A percentile compares a stretch with the other conserved stretches of the same genome.
Evolutionary conservation across 2,329 filamentous ascomycete species (phyloP).

Genomic region (Ampelomyces quisqualis): DNA sequence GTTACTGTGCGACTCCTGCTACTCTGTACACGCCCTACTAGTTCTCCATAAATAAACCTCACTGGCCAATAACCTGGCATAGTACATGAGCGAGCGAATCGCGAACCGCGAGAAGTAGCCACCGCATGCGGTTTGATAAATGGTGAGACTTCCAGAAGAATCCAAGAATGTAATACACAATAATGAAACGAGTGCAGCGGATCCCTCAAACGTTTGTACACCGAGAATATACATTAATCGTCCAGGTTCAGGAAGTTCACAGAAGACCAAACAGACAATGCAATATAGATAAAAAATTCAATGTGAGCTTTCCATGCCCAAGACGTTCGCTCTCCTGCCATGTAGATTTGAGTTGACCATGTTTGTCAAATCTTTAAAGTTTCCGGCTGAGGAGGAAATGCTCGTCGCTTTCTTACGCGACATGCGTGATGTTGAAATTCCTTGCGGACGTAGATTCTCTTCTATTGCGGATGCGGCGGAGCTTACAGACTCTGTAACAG

Average conservation of each 20-base stretch:
- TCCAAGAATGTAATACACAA: constrained; percentile 27
- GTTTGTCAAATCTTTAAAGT: constrained; percentile 49
- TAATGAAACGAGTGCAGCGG: constrained; percentile 24
- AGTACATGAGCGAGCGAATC: constrained; percentile 27
- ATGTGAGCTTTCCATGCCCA: constrained; percentile 49
- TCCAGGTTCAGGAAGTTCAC: constrained; percentile 18
- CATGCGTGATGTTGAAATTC: constrained; percentile 42
- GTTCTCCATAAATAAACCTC: no score
- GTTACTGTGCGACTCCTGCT: no score
- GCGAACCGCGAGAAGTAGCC: constrained; percentile 2
- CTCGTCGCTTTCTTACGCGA: constrained; percentile 47
- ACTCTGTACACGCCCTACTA: no score
- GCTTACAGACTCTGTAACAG: constrained; percentile 14
- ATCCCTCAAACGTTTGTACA: constrained; percentile 16
- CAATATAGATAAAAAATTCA: constrained; percentile 17
- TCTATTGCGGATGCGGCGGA: constrained; percentile 25
- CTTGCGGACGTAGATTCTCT: constrained; percentile 28
- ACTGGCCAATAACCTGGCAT: constrained; percentile 1
- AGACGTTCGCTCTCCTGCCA: constrained; percentile 48
- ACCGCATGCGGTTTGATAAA: constrained; percentile 1
- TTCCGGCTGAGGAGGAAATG: constrained; percentile 42
- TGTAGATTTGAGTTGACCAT: constrained; percentile 51
- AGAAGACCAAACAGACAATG: constrained; percentile 7
- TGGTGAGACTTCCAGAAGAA: constrained; percentile 7
- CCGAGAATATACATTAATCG: constrained; percentile 40